A percentile compares a stretch with the other conserved stretches of the same genome.
These are phyloP conservation scores for Polymyxa betae DNA, from an alignment of 208 protist genomes.

Conservation along the genomic window DNA sequence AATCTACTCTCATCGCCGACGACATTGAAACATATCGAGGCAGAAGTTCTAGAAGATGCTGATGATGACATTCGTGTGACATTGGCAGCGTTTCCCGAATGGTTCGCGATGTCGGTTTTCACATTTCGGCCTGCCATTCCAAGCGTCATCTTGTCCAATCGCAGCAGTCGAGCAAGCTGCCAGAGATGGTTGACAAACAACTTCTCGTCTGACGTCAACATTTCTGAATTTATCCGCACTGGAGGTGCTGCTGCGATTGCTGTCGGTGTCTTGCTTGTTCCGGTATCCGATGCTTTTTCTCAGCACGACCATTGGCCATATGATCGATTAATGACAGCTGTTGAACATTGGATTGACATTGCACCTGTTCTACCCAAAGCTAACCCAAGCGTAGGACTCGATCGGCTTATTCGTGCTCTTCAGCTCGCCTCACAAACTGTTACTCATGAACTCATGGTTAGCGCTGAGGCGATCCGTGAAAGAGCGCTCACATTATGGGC, in stretches of 20 bases:
- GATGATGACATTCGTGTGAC: background rate
- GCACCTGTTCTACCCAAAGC: background rate
- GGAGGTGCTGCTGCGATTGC: background rate
- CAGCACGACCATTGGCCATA: background rate
- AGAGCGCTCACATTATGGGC: background rate
- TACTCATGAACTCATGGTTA: background rate
- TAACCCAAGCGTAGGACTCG: background rate
- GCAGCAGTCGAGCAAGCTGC: background rate
- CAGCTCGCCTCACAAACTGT: background rate
- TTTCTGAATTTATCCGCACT: background rate
- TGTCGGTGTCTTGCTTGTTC: background rate
- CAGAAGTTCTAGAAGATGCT: background rate
- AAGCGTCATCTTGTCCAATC: background rate
- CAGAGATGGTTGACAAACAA: background rate
- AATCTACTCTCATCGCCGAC: background rate
- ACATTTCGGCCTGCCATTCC: background rate
- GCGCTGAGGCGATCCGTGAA: background rate
- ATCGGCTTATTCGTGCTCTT: background rate
- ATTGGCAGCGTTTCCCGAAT: background rate
- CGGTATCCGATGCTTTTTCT: too few species aligned
- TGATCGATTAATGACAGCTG: background rate
- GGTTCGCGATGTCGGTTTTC: background rate
- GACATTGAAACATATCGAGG: background rate
- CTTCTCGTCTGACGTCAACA: background rate
- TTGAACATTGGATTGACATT: background rate